phyloP scores from a whole-genome alignment of 1,284 basidiomycete genomes.

The Laetiporus sulphureus region DNA sequence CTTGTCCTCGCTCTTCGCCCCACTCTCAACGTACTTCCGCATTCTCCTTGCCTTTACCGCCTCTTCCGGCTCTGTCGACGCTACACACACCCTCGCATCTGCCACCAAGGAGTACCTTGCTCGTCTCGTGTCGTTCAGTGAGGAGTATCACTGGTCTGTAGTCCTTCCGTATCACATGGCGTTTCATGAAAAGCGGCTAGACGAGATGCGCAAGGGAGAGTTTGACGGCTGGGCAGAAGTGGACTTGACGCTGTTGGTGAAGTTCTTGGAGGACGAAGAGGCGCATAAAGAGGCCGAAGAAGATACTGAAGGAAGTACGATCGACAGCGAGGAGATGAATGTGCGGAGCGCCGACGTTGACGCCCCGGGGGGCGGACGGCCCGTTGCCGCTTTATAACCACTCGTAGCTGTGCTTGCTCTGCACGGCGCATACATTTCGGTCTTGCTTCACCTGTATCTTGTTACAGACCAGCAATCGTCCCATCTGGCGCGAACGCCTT shows the following conservation, averaged over 20 bases:
- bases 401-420: too few relatives aligned
- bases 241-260: slow-evolving; percentile 7
- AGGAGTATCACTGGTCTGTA: slow-evolving; percentile 9
- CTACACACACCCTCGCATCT: slow-evolving; percentile 2
- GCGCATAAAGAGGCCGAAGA: too few relatives aligned
- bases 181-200: slow-evolving; percentile 7
- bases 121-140: slow-evolving; percentile 6
- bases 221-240: slow-evolving; percentile 6
- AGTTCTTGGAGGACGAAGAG: not conserved
- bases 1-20: slow-evolving; percentile 7
- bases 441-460: too few relatives aligned
- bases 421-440: too few relatives aligned
- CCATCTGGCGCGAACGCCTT: too few relatives aligned
- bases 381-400: too few relatives aligned
- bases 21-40: slow-evolving; percentile 12
- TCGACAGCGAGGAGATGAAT: too few relatives aligned
- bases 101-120: slow-evolving; percentile 9
- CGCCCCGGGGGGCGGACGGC: too few relatives aligned
- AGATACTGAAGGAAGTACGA: too few relatives aligned
- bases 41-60: slow-evolving; percentile 7
- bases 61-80: not conserved
- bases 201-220: slow-evolving; percentile 8
- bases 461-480: too few relatives aligned
- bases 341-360: too few relatives aligned
- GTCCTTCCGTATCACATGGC: slow-evolving; percentile 11